phyloP scores from a whole-genome alignment of 1,284 basidiomycete genomes.

The Bjerkandera adusta region DNA sequence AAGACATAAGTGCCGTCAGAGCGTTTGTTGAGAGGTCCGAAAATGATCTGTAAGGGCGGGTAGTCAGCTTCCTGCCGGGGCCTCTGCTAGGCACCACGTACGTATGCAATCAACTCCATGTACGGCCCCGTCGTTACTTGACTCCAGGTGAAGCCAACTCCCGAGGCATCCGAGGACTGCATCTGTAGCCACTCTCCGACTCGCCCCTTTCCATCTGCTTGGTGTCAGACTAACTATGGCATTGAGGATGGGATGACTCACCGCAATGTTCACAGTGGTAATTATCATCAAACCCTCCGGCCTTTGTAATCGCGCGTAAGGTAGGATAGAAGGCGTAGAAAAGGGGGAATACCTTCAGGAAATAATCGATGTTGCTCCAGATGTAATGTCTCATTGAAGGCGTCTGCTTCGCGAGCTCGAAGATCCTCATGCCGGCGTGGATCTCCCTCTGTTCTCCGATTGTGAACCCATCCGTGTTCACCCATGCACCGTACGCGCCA shows the following conservation, averaged over 20 bases:
- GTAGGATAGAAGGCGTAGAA: neutral
- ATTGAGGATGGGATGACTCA: neutral
- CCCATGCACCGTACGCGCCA: constrained; percentile 43
- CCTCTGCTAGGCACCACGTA: constrained; percentile 22
- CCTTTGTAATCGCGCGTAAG: constrained; percentile 14
- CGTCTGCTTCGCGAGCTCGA: constrained; percentile 42
- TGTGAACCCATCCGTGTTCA: constrained; percentile 48
- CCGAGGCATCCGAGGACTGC: constrained; percentile 38
- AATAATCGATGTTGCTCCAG: constrained; percentile 46
- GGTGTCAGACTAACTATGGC: neutral
- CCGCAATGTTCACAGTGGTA: constrained; percentile 35
- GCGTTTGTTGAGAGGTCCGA: constrained; percentile 18
- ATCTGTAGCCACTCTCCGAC: constrained; percentile 41
- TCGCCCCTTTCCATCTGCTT: constrained; percentile 40
- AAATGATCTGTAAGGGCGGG: neutral
- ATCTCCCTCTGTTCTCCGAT: constrained; percentile 43
- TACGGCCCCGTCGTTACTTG: constrained; percentile 31
- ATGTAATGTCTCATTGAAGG: constrained; percentile 41
- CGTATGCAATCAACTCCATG: constrained; percentile 33
- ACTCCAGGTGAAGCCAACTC: constrained; percentile 34
- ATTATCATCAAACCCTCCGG: constrained; percentile 22
- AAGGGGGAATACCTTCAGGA: constrained; percentile 42
- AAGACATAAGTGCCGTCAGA: constrained; percentile 30
- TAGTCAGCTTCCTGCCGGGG: constrained; percentile 22
- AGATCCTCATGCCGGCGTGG: constrained; percentile 42